phyloP scores from a whole-genome alignment of 2,329 filamentous ascomycete species.

The Ceratocystis lukuohia region DNA sequence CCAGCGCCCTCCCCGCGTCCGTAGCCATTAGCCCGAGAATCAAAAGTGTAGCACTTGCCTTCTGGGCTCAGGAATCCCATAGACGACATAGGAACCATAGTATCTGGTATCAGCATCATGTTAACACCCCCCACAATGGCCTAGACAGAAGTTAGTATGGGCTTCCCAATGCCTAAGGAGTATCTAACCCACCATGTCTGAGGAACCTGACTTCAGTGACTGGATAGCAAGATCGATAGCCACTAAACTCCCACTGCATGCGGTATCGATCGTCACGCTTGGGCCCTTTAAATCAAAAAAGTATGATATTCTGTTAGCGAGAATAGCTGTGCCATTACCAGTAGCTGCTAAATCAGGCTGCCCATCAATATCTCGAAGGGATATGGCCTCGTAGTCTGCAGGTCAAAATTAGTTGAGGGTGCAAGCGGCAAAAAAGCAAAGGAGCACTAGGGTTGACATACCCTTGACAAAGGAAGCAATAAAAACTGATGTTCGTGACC shows the following conservation, averaged over 20 bases:
- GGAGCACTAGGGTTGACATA: constrained; percentile 21
- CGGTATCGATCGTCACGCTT: constrained; percentile 45
- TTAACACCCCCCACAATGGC: constrained; percentile 39
- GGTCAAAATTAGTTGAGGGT: not conserved
- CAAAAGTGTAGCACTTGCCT: constrained; percentile 41
- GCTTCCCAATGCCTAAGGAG: not conserved
- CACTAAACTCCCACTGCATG: constrained; percentile 43
- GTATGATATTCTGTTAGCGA: constrained; percentile 44
- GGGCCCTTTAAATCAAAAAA: constrained; percentile 42
- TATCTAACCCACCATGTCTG: constrained; percentile 24
- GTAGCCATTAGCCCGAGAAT: constrained; percentile 48
- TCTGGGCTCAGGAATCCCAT: constrained; percentile 40
- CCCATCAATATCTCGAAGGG: constrained; percentile 37
- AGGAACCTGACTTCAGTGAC: constrained; percentile 28
- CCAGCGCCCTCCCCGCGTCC: constrained; percentile 50
- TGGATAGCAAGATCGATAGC: constrained; percentile 41
- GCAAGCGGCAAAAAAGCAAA: not conserved
- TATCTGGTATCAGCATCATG: constrained; percentile 41
- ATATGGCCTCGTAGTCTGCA: constrained; percentile 38
- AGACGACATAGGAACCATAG: constrained; percentile 43
- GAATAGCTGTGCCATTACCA: constrained; percentile 39
- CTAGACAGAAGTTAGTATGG: constrained; percentile 24
- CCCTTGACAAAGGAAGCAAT: constrained; percentile 40
- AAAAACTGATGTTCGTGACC: constrained; percentile 35
- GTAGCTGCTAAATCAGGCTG: constrained; percentile 40